These are phyloP conservation scores for Yamadazyma phyllophila DNA, from an alignment of 805 yeast species.

Conservation along the genomic window DNA sequence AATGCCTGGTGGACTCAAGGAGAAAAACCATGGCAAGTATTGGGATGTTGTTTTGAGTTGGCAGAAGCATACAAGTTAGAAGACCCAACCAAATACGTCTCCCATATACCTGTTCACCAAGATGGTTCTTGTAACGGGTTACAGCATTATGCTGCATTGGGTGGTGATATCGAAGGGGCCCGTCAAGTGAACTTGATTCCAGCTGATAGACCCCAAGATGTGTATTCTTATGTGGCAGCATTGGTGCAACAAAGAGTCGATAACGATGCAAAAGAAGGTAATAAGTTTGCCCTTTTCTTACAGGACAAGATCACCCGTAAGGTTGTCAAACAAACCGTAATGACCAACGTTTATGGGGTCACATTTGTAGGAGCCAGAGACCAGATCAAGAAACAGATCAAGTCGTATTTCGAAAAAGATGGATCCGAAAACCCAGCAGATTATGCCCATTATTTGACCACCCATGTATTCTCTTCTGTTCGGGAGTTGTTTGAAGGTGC, in stretches of 20 bases:
- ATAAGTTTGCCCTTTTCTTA: conserved; percentile 52
- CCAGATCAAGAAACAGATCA: conserved; percentile 79
- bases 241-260: conserved; percentile 57
- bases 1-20: conserved; percentile 68
- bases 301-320: conserved; percentile 73
- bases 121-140: conserved; percentile 87
- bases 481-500: conserved; percentile 88
- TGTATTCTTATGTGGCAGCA: conserved; percentile 66
- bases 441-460: conserved; percentile 63
- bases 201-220: conserved; percentile 72
- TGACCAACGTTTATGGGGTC: conserved; percentile 98
- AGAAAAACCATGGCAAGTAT: conserved; percentile 82
- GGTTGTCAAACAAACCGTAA: conserved; percentile 93
- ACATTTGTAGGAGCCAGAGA: conserved; percentile 90
- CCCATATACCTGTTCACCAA: conserved; percentile 79
- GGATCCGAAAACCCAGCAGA: conserved; percentile 24
- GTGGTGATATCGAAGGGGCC: conserved; percentile 84
- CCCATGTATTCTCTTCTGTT: conserved; percentile 76
- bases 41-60: conserved; percentile 68
- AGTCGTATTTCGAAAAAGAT: conserved; percentile 51
- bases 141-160: conserved; percentile 84
- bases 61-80: conserved; percentile 56
- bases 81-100: conserved; percentile 63
- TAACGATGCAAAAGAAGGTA: conserved; percentile 51
- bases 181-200: conserved; percentile 74